Evolutionary conservation across 2,329 filamentous ascomycete genomes (phyloP), one percentile per base, ranked within the genome.

Genomic region (Cladophialophora chaetospira): DNA sequence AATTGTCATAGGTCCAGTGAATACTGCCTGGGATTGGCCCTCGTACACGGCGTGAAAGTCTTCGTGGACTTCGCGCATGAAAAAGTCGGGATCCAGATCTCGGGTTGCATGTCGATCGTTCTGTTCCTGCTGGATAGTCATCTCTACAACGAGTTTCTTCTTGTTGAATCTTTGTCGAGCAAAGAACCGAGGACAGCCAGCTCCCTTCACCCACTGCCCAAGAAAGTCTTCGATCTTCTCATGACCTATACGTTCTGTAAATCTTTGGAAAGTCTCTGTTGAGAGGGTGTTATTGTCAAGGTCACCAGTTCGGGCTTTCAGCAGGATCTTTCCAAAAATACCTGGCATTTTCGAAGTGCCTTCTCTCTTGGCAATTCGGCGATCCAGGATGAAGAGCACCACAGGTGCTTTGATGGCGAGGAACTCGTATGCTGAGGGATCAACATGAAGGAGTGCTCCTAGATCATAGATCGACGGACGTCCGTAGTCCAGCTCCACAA

Each of bases 1-100:
- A 62, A 99, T 93, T 0, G 94, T 99, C 89, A 99, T 96, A 0
- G 94, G 93, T 0, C 94, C 94, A 0, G 91, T 94, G 67, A 97
- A 97, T 1, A 90, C 82, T n/a, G 86, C 82, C 63, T 90, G 89
- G 13, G 90, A 76, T 51, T 85, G 82, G 11, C 85, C 87, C 13
- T 85, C 82, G 55, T 85, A 85, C 31, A 96, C 82, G 28, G 83
- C 83, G 59, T 86, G 80, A 6, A 85, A 81, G 45, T 88, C 83
- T 72, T 97, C 92, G 65, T 95, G 89, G 54, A 93, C 84, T 63
- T 94, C 88, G 52, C 90, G 83, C 74, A 95, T 82, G 67, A 99
- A 97, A 2, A 88, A 86, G 10, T 85, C 78, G 60, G 88, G 88
- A 17, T 87, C 82, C 11, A 96, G 77, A 71, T 82, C 68, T 72